Evolutionary conservation across 2,329 filamentous ascomycete species (phyloP), one percentile per base, ranked within the genome.

Genomic region (Mycosphaerella sp.): DNA sequence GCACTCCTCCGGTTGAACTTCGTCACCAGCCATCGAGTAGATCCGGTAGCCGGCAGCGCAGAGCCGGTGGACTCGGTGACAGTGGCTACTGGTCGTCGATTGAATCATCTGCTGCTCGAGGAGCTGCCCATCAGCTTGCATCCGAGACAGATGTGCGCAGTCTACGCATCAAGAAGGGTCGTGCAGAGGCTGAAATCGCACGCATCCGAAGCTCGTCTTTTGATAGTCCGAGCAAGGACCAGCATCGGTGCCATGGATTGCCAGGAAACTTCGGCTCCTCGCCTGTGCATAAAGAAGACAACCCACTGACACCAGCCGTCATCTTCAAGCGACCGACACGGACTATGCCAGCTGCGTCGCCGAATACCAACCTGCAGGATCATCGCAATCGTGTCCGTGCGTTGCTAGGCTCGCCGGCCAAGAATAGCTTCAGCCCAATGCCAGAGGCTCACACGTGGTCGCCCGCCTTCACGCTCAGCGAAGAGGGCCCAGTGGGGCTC

Each of bases 11-110:
- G 28, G 84, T 86, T 18, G 77, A 79, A 44, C 78, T 78, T 35
- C 78, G 79, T 50, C 77, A 81, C 41, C 73, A 77, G 34, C 73
- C 77, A 35, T 84, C 84, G 16, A 86, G 86, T n/a, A 78, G 78
- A 39, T 76, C 73, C 28, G 63, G 81, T 45, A 80, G 82, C 35
- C 83, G 85, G 59, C 88, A 87, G 71, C 84, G 86, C 59, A 91
- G 89, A 68, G 81, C 86, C 62, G 80, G 80, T 27, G 85, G 86
- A 10, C 85, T 94, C 75, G 88, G 87, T 64, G 93, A 98, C 70
- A 97, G 91, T 66, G 93, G 93, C 36, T 98, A 97, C 70, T 95
- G 95, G 67, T 97, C 93, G 1, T 96, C 90, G 0, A 78, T 97
- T 14, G 90, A 96, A 62, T 97, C 93, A 2, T 97, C 93, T 0